phyloP scores from a whole-genome alignment of 345 rosid genomes.

The sweet orange (Citrus sinensis) region DVS_A1.0 CM039162.1:18720501-18721000 shows the following conservation, averaged over 20 bases:
- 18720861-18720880: not conserved
- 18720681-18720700: constrained; percentile 34
- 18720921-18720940: constrained; percentile 65
- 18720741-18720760: constrained; percentile 51
- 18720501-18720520: not conserved
- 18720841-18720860: not conserved
- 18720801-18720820: constrained; percentile 60
- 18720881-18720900: not conserved
- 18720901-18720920: constrained; percentile 13
- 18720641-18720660: constrained; percentile 28
- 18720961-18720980: constrained; percentile 64
- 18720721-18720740: constrained; percentile 54
- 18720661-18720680: constrained; percentile 54
- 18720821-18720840: constrained; percentile 58
- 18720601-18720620: not conserved
- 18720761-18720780: constrained; percentile 55
- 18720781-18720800: constrained; percentile 53
- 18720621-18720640: not conserved
- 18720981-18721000: constrained; percentile 47
- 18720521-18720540: no score
- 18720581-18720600: not conserved
- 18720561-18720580: not conserved
- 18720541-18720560: not conserved
- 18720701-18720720: constrained; percentile 15
- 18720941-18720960: constrained; percentile 75